phyloP scores from a whole-genome alignment of 768 basidiomycete genomes.

The Asterophora lycoperdoides region DNA sequence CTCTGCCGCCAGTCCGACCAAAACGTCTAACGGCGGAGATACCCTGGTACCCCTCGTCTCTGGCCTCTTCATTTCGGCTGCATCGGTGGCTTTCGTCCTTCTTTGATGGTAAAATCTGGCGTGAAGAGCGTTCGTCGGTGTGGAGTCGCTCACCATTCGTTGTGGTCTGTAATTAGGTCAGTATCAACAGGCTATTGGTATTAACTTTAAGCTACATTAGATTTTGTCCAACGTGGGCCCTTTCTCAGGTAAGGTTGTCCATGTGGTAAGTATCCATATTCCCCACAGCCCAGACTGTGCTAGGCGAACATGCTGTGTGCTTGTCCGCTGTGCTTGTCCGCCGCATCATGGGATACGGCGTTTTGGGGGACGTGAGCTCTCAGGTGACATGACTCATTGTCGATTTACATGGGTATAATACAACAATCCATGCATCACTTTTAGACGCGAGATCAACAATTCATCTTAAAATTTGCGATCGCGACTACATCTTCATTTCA shows the following conservation, averaged over 20 bases:
- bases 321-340: not conserved
- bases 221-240: not conserved
- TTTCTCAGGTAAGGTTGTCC: not conserved
- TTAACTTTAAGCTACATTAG: no score
- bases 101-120: not conserved
- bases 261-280: slow-evolving; percentile 1
- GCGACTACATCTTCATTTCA: slow-evolving; percentile 10
- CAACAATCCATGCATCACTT: no score
- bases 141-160: no score
- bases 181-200: no score
- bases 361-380: slow-evolving; percentile 2
- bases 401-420: not conserved
- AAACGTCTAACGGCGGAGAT: slow-evolving; percentile 6
- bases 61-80: slow-evolving; percentile 7
- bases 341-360: not conserved
- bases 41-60: slow-evolving; percentile 8
- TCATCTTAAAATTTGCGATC: slow-evolving; percentile 11
- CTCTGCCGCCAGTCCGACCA: slow-evolving; percentile 15
- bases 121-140: not conserved
- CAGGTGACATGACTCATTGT: slow-evolving; percentile 4
- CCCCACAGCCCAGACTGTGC: not conserved
- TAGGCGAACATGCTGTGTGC: not conserved
- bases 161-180: no score
- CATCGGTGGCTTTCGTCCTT: not conserved
- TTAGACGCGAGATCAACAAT: slow-evolving; percentile 14